Conservation (phyloP, 1,284 basidiomycete genomes). For the Mycena citricolor region DNA sequence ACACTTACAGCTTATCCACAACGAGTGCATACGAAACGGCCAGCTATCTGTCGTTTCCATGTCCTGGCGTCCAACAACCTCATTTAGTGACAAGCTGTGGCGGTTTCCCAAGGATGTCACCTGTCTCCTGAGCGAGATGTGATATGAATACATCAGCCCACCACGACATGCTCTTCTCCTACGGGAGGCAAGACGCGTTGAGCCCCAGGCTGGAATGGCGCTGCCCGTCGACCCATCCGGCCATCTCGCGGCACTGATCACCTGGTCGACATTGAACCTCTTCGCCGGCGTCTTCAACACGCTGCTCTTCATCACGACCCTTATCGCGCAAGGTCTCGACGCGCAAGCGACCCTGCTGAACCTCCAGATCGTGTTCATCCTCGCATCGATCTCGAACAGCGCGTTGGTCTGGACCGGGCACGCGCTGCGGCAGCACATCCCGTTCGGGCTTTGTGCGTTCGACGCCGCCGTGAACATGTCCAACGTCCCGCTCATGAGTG, state of each 20-base stretch:
- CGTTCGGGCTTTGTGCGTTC: background rate
- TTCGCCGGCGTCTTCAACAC: background rate
- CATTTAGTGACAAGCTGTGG: no score
- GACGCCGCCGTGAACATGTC: background rate
- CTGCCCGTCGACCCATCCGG: background rate
- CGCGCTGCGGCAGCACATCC: background rate
- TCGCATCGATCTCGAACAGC: background rate
- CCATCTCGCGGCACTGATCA: background rate
- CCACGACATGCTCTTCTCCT: no score
- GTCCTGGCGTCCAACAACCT: no score
- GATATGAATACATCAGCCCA: no score
- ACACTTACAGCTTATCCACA: no score
- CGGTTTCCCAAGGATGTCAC: no score
- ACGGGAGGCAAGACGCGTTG: no score
- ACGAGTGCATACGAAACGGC: no score
- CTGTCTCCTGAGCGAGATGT: no score
- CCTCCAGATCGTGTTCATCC: background rate
- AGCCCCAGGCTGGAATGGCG: no score
- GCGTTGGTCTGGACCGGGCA: background rate
- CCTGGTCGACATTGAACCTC: background rate
- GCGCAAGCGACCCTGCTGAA: background rate
- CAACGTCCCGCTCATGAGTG: background rate
- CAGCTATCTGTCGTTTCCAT: no score
- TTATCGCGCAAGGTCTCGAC: background rate
- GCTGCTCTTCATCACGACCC: background rate